A percentile compares a stretch with the other conserved stretches of the same genome.
Conservation (phyloP, 208 protist species). For the Trypanosoma melophagium region DNA sequence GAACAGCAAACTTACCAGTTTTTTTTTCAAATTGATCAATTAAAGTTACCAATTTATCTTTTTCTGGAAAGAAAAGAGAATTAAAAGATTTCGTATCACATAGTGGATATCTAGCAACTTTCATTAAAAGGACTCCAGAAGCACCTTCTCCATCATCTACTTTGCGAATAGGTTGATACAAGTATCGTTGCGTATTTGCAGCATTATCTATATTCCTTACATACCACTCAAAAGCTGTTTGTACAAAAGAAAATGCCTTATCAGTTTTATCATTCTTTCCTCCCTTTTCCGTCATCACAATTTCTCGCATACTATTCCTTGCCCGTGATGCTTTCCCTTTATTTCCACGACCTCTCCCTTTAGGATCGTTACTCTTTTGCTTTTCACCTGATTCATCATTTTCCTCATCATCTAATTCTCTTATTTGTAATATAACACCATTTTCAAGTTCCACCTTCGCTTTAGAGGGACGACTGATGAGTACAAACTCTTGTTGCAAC, state of each 20-base stretch:
- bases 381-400: neutral
- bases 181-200: conserved; percentile 44
- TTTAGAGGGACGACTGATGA: conserved; percentile 21
- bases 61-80: conserved; percentile 89
- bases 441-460: conserved; percentile 21
- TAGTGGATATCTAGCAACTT: conserved; percentile 70
- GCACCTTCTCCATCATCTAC: neutral
- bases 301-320: conserved; percentile 17
- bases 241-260: conserved; percentile 28
- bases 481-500: conserved; percentile 22
- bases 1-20: conserved; percentile 84
- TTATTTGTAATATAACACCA: conserved; percentile 4
- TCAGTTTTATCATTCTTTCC: conserved; percentile 13
- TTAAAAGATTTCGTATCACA: conserved; percentile 84
- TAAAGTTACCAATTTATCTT: conserved; percentile 70
- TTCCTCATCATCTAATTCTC: conserved; percentile 8
- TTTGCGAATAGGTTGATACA: conserved; percentile 60
- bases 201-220: conserved; percentile 31
- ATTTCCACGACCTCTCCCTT: neutral
- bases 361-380: neutral
- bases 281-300: conserved; percentile 10
- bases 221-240: conserved; percentile 50
- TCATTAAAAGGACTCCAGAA: conserved; percentile 22
- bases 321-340: neutral
- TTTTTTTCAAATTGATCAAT: conserved; percentile 79